Conservation (phyloP, 1,139 yeast genomes). For the Candida sp. region DNA sequence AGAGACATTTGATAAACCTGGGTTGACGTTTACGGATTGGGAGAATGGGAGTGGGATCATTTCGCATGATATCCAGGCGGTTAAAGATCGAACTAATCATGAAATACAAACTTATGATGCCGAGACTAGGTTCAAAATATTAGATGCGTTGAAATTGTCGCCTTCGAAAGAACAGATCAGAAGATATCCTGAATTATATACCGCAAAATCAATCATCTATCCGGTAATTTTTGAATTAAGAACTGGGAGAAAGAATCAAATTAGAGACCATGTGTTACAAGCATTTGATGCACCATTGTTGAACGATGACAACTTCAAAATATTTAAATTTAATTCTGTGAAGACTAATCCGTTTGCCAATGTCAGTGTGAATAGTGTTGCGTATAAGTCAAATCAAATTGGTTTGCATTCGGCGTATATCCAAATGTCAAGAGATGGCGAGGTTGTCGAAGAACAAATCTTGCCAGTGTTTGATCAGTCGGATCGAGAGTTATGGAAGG, state of each 20-base stretch:
- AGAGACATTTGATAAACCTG: background rate
- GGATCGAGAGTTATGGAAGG: constrained; percentile 19
- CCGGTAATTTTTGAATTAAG: constrained; percentile 18
- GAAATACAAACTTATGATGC: constrained; percentile 8
- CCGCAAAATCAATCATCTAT: constrained; percentile 8
- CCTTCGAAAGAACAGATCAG: constrained; percentile 5
- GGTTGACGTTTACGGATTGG: background rate
- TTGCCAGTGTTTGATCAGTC: constrained; percentile 10
- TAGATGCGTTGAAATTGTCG: constrained; percentile 8
- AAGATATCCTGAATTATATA: constrained; percentile 12
- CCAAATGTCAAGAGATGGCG: constrained; percentile 6
- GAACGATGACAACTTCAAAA: constrained; percentile 20
- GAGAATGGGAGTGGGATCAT: constrained; percentile 10
- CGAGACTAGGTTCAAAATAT: constrained; percentile 13
- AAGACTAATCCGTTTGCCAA: background rate
- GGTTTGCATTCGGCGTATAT: constrained; percentile 20
- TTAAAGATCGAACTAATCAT: constrained; percentile 9
- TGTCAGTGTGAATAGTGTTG: constrained; percentile 11
- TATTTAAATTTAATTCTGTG: constrained; percentile 12
- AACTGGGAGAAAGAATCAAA: constrained; percentile 25
- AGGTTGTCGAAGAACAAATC: constrained; percentile 8
- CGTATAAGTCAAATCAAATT: constrained; percentile 18
- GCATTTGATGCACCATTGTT: constrained; percentile 17
- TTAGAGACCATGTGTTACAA: constrained; percentile 20
- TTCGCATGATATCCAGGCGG: constrained; percentile 10